A percentile compares a stretch with the other conserved stretches of the same genome.
Conservation (phyloP, 495 filamentous ascomycete genomes). For the Trichoderma reesei region DNA sequence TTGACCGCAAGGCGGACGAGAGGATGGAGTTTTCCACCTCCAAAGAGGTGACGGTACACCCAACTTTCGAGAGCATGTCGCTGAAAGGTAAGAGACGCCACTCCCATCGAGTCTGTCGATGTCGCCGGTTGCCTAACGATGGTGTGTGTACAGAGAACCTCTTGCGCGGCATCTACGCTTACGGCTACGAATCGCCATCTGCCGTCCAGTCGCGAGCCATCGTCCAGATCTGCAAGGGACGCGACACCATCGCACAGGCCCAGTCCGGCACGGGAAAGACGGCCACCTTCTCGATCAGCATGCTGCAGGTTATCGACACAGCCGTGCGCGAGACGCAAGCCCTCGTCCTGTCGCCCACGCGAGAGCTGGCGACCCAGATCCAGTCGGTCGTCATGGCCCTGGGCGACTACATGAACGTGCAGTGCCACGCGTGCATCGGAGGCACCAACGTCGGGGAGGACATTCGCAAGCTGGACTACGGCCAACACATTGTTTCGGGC, state of each 20-base stretch:
- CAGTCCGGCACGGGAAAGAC: slow-evolving; percentile 99
- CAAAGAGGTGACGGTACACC: slow-evolving; percentile 86
- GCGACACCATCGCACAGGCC: slow-evolving; percentile 97
- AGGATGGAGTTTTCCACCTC: slow-evolving; percentile 96
- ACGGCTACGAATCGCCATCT: slow-evolving; percentile 95
- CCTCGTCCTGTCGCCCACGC: slow-evolving; percentile 90
- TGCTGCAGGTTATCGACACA: slow-evolving; percentile 94
- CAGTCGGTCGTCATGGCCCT: slow-evolving; percentile 98
- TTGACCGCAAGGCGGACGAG: slow-evolving; percentile 90
- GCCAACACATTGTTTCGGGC: slow-evolving; percentile 92
- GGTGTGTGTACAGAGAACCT: slow-evolving; percentile 56
- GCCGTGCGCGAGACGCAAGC: slow-evolving; percentile 91
- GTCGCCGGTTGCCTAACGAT: slow-evolving; percentile 1
- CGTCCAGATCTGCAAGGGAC: slow-evolving; percentile 96
- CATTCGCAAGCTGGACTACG: slow-evolving; percentile 91
- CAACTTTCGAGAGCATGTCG: slow-evolving; percentile 46
- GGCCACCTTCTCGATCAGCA: slow-evolving; percentile 96
- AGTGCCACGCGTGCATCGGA: slow-evolving; percentile 99
- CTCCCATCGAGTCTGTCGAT: not conserved
- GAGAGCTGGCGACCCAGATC: slow-evolving; percentile 96
- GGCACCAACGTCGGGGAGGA: slow-evolving; percentile 97
- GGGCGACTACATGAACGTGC: slow-evolving; percentile 98
- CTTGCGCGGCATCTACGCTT: slow-evolving; percentile 94
- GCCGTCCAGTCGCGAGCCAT: slow-evolving; percentile 96
- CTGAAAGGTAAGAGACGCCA: slow-evolving; percentile 51